These are phyloP conservation scores for Mucuna pruriens DNA, from an alignment of 306 rosid species.

Conservation along the genomic window DNA sequence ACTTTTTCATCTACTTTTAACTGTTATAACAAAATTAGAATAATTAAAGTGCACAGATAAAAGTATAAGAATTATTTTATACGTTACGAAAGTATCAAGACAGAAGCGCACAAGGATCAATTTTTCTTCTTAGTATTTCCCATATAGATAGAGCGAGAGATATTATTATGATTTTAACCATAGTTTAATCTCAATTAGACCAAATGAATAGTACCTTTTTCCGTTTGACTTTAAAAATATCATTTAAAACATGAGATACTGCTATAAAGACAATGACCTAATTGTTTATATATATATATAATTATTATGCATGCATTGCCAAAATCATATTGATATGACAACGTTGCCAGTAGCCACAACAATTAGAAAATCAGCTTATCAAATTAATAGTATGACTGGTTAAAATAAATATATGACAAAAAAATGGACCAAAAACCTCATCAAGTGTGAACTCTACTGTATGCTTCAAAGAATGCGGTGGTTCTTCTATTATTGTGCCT, in stretches of 20 bases:
- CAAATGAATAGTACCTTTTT: no score
- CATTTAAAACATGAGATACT: not conserved
- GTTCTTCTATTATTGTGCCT: slow-evolving; percentile 51
- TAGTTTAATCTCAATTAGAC: not conserved
- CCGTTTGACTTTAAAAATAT: no score
- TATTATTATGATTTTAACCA: not conserved
- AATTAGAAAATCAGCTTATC: not conserved
- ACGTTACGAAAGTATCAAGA: no score
- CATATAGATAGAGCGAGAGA: not conserved
- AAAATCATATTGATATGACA: not conserved
- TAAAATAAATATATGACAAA: not conserved
- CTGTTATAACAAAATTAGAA: no score
- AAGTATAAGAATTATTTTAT: no score
- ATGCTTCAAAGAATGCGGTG: slow-evolving; percentile 71
- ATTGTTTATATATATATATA: not conserved
- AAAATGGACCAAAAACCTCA: slow-evolving; percentile 60
- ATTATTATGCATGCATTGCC: not conserved
- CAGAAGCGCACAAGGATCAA: not conserved
- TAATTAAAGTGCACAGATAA: not conserved
- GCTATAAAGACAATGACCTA: not conserved
- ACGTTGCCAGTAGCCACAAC: not conserved
- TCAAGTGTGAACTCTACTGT: slow-evolving; percentile 63
- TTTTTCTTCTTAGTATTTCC: no score
- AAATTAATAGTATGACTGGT: not conserved
- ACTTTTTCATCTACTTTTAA: no score